Evolutionary conservation across 768 basidiomycete species (phyloP).

Genomic region (Kwoniella shandongensis): DNA sequence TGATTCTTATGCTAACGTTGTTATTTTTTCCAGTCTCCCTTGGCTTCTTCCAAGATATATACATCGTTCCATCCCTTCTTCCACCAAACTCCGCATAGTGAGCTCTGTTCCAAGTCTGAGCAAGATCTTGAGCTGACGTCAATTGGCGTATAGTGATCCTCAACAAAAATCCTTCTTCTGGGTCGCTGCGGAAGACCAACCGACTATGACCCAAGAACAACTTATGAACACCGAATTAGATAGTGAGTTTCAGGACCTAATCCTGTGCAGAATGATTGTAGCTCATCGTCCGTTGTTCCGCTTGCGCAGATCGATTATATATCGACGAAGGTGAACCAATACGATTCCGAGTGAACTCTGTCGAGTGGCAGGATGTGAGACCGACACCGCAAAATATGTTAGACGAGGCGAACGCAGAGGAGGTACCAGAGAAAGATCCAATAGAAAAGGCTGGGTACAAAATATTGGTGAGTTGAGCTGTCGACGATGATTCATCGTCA

Average conservation of each 20-base stretch:
- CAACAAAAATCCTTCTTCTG: slow-evolving; percentile 52
- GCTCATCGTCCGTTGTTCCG: too few relatives aligned
- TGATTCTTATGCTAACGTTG: neutral
- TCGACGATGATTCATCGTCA: neutral
- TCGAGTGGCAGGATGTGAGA: slow-evolving; percentile 52
- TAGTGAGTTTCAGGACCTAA: slow-evolving; percentile 10
- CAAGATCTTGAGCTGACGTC: neutral
- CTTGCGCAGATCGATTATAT: slow-evolving; percentile 44
- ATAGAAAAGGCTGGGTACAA: slow-evolving; percentile 50
- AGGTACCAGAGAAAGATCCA: slow-evolving; percentile 39
- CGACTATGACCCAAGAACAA: slow-evolving; percentile 27
- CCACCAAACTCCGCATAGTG: slow-evolving; percentile 64
- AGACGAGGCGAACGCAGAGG: slow-evolving; percentile 15
- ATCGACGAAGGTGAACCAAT: slow-evolving; percentile 48
- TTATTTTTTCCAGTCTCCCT: slow-evolving; percentile 65
- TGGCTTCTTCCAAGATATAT: slow-evolving; percentile 92
- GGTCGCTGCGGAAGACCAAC: slow-evolving; percentile 39
- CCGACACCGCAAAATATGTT: slow-evolving; percentile 40
- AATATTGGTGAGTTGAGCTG: slow-evolving; percentile 44
- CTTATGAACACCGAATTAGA: slow-evolving; percentile 31
- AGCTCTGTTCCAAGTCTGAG: slow-evolving; percentile 20
- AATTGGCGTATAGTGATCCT: slow-evolving; percentile 45
- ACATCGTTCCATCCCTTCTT: slow-evolving; percentile 73
- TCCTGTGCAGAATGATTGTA: too few relatives aligned
- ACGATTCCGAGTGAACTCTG: slow-evolving; percentile 50